These are phyloP conservation scores for Fusarium pseudonygamai DNA, from an alignment of 2,329 filamentous ascomycete species.

Conservation along the genomic window DNA sequence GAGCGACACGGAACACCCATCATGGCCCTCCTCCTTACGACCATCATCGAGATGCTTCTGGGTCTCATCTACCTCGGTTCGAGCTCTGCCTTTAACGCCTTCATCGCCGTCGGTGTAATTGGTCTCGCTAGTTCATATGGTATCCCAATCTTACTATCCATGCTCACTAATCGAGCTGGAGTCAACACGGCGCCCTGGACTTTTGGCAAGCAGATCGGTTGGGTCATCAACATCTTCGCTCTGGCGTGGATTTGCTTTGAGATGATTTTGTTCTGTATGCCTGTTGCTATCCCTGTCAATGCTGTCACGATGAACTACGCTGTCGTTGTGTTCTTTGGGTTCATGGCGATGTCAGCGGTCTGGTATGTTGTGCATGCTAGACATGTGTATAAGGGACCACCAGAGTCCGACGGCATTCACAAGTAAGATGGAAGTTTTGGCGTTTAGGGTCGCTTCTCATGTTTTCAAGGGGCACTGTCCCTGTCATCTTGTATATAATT, in stretches of 20 bases:
- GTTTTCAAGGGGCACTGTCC: not conserved
- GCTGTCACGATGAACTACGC: constrained; percentile 72
- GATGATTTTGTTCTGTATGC: constrained; percentile 82
- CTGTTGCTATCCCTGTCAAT: constrained; percentile 66
- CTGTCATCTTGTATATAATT: not conserved
- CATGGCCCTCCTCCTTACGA: constrained; percentile 73
- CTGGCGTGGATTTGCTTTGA: constrained; percentile 75
- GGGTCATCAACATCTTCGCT: constrained; percentile 72
- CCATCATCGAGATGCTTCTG: constrained; percentile 73
- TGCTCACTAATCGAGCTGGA: constrained; percentile 70
- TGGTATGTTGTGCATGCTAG: constrained; percentile 68
- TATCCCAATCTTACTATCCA: constrained; percentile 76
- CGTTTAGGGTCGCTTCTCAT: not conserved
- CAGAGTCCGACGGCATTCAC: constrained; percentile 34
- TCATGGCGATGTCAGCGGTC: constrained; percentile 64
- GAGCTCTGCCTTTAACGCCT: constrained; percentile 78
- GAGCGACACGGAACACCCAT: constrained; percentile 74
- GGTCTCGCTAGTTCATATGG: constrained; percentile 80
- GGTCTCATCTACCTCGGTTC: constrained; percentile 84
- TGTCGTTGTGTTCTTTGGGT: constrained; percentile 71
- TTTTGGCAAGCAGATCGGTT: constrained; percentile 71
- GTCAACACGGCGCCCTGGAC: constrained; percentile 72
- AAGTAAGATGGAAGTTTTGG: not conserved
- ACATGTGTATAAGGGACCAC: constrained; percentile 41
- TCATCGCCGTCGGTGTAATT: constrained; percentile 82